Evolutionary conservation across 169 alveolate species (phyloP).

Genomic region (Plasmodium ovale): DNA sequence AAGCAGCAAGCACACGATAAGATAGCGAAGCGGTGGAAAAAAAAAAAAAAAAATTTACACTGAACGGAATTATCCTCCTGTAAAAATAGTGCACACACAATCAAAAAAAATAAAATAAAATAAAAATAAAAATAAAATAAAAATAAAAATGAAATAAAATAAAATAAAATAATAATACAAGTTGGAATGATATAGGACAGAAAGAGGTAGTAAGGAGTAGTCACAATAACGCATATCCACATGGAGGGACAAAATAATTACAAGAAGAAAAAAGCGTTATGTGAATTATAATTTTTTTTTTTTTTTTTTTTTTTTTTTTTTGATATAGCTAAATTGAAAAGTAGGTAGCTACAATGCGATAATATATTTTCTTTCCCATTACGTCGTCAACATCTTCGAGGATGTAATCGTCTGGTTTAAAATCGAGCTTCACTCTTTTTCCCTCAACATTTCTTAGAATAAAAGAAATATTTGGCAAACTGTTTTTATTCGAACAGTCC

Average conservation of each 20-base stretch:
- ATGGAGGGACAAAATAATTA: no score
- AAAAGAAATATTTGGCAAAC: constrained; percentile 86
- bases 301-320: no score
- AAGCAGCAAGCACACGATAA: background rate
- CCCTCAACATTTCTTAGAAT: constrained; percentile 81
- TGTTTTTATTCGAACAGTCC: constrained; percentile 85
- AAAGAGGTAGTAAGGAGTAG: no score
- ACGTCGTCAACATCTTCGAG: constrained; percentile 77
- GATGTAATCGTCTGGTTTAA: constrained; percentile 82
- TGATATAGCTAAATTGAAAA: background rate
- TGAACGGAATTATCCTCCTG: constrained; percentile 66
- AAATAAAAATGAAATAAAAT: background rate
- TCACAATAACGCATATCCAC: no score
- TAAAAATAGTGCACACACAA: background rate
- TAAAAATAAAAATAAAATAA: constrained; percentile 8
- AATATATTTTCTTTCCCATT: background rate
- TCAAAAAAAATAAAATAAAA: constrained; percentile 1
- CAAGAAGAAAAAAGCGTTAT: no score
- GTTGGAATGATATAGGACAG: no score
- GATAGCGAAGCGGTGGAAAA: background rate
- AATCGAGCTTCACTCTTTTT: constrained; percentile 78
- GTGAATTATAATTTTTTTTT: background rate
- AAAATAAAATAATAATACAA: background rate
- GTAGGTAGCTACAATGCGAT: background rate
- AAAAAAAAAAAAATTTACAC: constrained; percentile 15